Evolutionary conservation across 2,329 filamentous ascomycete genomes (phyloP).

Genomic region (Exophiala mesophila): DNA sequence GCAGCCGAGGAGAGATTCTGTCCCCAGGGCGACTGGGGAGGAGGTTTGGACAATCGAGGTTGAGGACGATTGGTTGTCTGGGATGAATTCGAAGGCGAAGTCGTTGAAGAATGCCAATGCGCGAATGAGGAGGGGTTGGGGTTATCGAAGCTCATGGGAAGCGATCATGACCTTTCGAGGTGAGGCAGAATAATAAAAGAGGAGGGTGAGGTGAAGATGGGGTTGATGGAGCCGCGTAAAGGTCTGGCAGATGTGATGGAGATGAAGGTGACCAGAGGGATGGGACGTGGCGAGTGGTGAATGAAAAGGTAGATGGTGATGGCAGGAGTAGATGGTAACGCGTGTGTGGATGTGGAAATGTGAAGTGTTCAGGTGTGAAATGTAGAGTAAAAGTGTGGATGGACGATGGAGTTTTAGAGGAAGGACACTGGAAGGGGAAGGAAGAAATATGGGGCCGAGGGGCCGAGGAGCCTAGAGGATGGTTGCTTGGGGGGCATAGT

Average conservation of each 20-base stretch:
- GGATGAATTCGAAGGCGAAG: constrained; percentile 14
- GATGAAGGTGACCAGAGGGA: neutral
- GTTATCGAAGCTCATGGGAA: constrained; percentile 28
- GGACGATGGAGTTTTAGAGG: neutral
- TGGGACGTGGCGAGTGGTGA: neutral
- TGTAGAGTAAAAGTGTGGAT: neutral
- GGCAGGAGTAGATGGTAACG: no score
- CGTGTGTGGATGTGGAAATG: neutral
- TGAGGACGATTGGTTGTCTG: neutral
- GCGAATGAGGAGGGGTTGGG: constrained; percentile 23
- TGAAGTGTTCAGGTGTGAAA: neutral
- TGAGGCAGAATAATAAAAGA: neutral
- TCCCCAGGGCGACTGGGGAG: constrained; percentile 51
- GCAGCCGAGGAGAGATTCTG: constrained; percentile 50
- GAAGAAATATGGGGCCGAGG: no score
- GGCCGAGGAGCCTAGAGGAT: no score
- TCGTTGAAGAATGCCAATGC: constrained; percentile 20
- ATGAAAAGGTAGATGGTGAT: neutral
- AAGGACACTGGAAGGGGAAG: no score
- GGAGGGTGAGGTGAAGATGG: constrained; percentile 1
- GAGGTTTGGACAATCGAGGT: constrained; percentile 19
- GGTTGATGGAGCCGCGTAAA: neutral
- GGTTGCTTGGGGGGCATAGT: no score
- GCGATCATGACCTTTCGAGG: constrained; percentile 26
- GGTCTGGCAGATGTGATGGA: neutral